Conservation (phyloP, 2,329 filamentous ascomycete species). For the Teratosphaeria zuluensis region DNA sequence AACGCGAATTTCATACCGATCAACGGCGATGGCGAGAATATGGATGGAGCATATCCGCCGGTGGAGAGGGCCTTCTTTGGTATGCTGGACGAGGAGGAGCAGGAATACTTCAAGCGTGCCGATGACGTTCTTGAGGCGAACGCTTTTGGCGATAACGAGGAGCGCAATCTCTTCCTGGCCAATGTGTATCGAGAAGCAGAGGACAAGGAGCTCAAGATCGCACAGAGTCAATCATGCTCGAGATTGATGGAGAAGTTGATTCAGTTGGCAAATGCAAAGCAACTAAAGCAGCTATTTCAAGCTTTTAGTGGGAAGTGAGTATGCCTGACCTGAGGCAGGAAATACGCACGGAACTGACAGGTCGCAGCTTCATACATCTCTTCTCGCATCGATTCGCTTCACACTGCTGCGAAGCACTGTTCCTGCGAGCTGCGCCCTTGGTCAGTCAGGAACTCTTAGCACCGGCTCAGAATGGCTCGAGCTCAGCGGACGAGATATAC, state of each 20-base stretch:
- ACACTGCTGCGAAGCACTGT: conserved; percentile 92
- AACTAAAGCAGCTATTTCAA: conserved; percentile 79
- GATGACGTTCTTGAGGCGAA: conserved; percentile 86
- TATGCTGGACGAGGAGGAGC: conserved; percentile 83
- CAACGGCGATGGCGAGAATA: conserved; percentile 13
- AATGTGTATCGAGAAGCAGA: conserved; percentile 79
- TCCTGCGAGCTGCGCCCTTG: conserved; percentile 68
- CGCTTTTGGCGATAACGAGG: conserved; percentile 67
- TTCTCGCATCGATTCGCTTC: conserved; percentile 94
- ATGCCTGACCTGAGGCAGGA: not conserved
- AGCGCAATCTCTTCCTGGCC: conserved; percentile 48
- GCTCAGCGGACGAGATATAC: conserved; percentile 36
- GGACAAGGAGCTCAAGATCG: conserved; percentile 91
- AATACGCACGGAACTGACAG: not conserved
- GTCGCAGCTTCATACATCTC: conserved; percentile 62
- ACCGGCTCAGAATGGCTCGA: conserved; percentile 19
- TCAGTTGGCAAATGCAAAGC: conserved; percentile 62
- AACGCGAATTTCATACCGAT: conserved; percentile 9
- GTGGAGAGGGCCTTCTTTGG: conserved; percentile 75
- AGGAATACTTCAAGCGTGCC: conserved; percentile 87
- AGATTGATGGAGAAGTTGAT: conserved; percentile 87
- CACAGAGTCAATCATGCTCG: conserved; percentile 91
- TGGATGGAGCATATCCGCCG: conserved; percentile 22
- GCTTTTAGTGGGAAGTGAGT: conserved; percentile 69
- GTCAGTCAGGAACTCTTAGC: conserved; percentile 61